phyloP scores from a whole-genome alignment of 2,329 filamentous ascomycete genomes.

The Aaosphaeria pasadenensis region DNA sequence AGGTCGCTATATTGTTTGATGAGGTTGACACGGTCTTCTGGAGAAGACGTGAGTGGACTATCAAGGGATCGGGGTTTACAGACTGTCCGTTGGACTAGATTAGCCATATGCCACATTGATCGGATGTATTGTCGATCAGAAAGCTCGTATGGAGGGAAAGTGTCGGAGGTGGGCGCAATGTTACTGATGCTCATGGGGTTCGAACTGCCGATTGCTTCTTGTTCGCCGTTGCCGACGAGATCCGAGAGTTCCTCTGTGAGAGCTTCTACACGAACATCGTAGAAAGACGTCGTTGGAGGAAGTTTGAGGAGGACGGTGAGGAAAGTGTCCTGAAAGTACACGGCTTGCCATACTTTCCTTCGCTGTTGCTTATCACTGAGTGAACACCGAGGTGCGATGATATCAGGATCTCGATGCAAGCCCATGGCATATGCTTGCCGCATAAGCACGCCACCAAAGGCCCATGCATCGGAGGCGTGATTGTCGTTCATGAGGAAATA shows the following conservation, averaged over 20 bases:
- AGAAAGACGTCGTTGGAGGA: constrained; percentile 74
- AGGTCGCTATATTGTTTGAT: constrained; percentile 68
- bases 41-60: constrained; percentile 66
- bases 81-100: constrained; percentile 73
- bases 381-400: constrained; percentile 63
- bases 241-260: constrained; percentile 65
- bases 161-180: constrained; percentile 41
- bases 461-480: constrained; percentile 78
- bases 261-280: constrained; percentile 73
- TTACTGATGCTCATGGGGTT: constrained; percentile 53
- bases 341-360: constrained; percentile 78
- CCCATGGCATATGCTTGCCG: constrained; percentile 81
- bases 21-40: constrained; percentile 67
- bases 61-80: constrained; percentile 73
- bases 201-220: constrained; percentile 25
- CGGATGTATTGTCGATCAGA: constrained; percentile 58
- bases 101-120: constrained; percentile 75
- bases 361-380: constrained; percentile 74
- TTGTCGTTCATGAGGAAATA: constrained; percentile 88
- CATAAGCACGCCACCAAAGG: constrained; percentile 74
- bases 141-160: constrained; percentile 38
- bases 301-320: constrained; percentile 74
- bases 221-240: constrained; percentile 62
- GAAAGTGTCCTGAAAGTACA: constrained; percentile 78
- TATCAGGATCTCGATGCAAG: constrained; percentile 74